Evolutionary conservation across 2,329 filamentous ascomycete genomes (phyloP).

Genomic region (Hymenoscyphus repandus): DNA sequence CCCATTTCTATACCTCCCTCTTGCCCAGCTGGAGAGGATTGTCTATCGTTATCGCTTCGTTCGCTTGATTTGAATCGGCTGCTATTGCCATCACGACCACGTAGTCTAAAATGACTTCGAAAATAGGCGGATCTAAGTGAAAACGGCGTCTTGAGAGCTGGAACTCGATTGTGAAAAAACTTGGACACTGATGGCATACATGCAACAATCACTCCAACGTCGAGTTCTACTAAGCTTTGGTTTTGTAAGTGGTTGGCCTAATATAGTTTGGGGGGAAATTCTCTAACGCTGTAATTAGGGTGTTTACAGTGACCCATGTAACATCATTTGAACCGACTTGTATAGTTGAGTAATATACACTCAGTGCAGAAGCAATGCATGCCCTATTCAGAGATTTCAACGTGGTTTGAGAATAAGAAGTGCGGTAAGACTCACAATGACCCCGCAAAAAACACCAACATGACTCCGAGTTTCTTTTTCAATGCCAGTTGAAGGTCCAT

Average conservation of each 20-base stretch:
- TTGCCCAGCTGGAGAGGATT: too few relatives aligned
- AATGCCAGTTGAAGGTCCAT: not conserved
- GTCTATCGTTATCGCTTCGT: not conserved
- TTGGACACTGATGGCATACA: not conserved
- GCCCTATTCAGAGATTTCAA: not conserved
- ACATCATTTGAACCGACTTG: not conserved
- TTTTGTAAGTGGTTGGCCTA: not conserved
- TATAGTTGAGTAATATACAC: not conserved
- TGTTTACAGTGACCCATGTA: not conserved
- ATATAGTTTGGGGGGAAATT: too few relatives aligned
- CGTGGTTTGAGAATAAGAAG: not conserved
- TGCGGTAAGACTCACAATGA: not conserved
- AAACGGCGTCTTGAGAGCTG: not conserved
- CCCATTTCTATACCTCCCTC: not conserved
- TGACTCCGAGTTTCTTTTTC: not conserved
- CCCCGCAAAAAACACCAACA: not conserved
- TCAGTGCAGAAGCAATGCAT: constrained; percentile 1
- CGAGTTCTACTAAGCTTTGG: not conserved
- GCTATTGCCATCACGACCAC: too few relatives aligned
- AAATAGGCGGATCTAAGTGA: not conserved
- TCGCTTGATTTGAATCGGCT: not conserved
- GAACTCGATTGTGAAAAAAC: not conserved
- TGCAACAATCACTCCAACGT: not conserved
- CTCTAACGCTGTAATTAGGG: not conserved
- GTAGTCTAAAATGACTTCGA: not conserved